These are phyloP conservation scores for Strombidium stylifer DNA, from an alignment of 73 alveolate species.

Conservation along the genomic window DNA sequence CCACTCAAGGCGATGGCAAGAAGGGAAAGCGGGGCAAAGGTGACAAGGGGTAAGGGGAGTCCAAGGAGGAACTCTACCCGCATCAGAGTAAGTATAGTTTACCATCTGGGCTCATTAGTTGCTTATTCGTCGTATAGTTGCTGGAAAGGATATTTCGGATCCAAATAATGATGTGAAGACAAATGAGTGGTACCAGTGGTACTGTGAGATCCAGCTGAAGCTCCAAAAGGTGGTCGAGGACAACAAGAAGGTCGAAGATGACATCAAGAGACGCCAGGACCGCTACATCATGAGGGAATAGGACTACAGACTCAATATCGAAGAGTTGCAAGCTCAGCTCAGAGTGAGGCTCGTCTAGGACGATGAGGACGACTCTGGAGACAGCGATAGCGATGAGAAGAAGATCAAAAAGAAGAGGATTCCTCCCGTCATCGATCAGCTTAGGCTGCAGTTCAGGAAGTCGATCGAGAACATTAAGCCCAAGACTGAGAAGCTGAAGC, in stretches of 20 bases:
- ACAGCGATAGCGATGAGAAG: too few species aligned
- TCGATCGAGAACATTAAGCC: slow-evolving; percentile 61
- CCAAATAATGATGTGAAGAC: slow-evolving; percentile 55
- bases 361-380: slow-evolving; percentile 46
- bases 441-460: slow-evolving; percentile 43
- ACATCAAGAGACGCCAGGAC: slow-evolving; percentile 57
- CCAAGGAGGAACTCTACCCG: too few species aligned
- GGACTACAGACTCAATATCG: slow-evolving; percentile 70
- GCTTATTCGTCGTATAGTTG: neutral
- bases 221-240: slow-evolving; percentile 42
- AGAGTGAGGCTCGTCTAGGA: slow-evolving; percentile 68
- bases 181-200: slow-evolving; percentile 44
- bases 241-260: slow-evolving; percentile 57
- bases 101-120: too few species aligned
- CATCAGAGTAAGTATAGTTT: too few species aligned
- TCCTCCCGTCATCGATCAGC: slow-evolving; percentile 29
- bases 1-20: too few species aligned
- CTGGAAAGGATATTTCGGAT: slow-evolving; percentile 32
- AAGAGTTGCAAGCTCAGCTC: slow-evolving; percentile 62
- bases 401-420: slow-evolving; percentile 56
- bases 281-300: slow-evolving; percentile 71
- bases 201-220: slow-evolving; percentile 16
- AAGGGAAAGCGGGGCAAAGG: too few species aligned
- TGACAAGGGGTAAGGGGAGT: too few species aligned
- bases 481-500: slow-evolving; percentile 53